Percentiles rank a stretch among this genome's conserved stretches.
Evolutionary conservation across 805 yeast species (phyloP).

Genomic region (Cyberlindnera euphorbiae): DNA sequence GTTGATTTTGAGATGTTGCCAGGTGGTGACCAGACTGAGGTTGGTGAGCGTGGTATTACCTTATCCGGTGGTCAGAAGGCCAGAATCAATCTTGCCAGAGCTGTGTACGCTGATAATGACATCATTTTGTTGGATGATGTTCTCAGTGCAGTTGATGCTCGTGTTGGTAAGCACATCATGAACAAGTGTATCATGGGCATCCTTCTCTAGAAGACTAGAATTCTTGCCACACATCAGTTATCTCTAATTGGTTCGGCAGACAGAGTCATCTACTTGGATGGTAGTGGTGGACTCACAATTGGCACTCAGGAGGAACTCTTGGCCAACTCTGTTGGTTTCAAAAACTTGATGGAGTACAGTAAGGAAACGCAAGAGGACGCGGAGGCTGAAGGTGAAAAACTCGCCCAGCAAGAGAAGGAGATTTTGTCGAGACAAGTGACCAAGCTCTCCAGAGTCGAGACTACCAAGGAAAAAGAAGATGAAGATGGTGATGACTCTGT

Average conservation of each 20-base stretch:
- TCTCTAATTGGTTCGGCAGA: conserved; percentile 67
- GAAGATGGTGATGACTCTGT: conserved; percentile 10
- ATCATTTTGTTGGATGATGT: conserved; percentile 74
- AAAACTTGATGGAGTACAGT: conserved; percentile 45
- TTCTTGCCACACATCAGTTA: conserved; percentile 82
- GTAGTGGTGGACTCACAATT: conserved; percentile 55
- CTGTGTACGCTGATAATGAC: conserved; percentile 66
- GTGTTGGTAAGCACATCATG: conserved; percentile 79
- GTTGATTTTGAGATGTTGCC: conserved; percentile 63
- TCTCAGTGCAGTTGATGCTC: conserved; percentile 80
- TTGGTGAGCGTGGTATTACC: conserved; percentile 83
- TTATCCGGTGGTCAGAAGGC: conserved; percentile 91
- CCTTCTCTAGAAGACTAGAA: conserved; percentile 54
- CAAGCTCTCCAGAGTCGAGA: conserved; percentile 20
- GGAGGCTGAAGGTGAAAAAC: conserved; percentile 24
- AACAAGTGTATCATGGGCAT: conserved; percentile 60
- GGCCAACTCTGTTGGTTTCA: conserved; percentile 41
- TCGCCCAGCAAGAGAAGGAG: conserved; percentile 29
- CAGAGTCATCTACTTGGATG: conserved; percentile 58
- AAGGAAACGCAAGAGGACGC: conserved; percentile 30
- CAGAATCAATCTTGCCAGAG: conserved; percentile 71
- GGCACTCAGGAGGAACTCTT: conserved; percentile 58
- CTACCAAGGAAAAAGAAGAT: conserved; percentile 26
- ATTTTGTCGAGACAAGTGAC: conserved; percentile 17
- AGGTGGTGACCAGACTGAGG: conserved; percentile 73